A percentile compares a stretch with the other conserved stretches of the same genome.
Conservation (phyloP, 805 yeast species). For the Zygosaccharomyces lentus region DNA sequence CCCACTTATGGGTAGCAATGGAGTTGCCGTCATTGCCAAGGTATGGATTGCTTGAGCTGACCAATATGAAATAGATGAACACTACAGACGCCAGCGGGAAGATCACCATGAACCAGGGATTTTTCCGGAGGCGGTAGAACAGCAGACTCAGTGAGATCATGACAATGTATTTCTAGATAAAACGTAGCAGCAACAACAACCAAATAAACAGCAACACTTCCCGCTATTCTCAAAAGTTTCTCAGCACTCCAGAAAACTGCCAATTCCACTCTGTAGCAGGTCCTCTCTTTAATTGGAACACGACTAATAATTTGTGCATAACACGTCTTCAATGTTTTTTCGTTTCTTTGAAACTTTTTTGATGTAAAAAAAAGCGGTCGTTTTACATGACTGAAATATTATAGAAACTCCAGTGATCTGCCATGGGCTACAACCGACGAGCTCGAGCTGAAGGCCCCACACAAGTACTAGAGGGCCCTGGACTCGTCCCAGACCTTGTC, state of each 20-base stretch:
- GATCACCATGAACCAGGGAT: constrained; percentile 22
- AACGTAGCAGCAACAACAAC: neutral
- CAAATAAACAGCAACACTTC: neutral
- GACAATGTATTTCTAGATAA: neutral
- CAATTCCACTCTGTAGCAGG: neutral
- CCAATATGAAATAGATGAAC: constrained; percentile 21
- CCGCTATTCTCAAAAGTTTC: neutral
- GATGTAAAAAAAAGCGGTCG: neutral
- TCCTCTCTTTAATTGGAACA: neutral
- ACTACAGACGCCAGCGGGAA: constrained; percentile 25
- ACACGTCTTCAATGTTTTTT: neutral
- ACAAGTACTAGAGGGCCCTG: constrained; percentile 5
- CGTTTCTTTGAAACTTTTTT: neutral
- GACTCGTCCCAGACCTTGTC: constrained; percentile 35
- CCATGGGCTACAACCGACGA: neutral
- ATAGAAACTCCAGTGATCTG: neutral
- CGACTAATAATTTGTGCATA: neutral
- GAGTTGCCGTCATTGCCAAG: constrained; percentile 25
- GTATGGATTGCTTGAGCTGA: constrained; percentile 21
- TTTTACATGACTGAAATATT: constrained; percentile 2
- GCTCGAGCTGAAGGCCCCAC: neutral
- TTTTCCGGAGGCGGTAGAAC: constrained; percentile 29
- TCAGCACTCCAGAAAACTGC: neutral
- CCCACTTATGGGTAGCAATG: constrained; percentile 34
- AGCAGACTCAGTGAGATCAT: constrained; percentile 20